phyloP scores from a whole-genome alignment of 202 grass and related monocot genomes.

The Sporobolus alterniflorus region DNA sequence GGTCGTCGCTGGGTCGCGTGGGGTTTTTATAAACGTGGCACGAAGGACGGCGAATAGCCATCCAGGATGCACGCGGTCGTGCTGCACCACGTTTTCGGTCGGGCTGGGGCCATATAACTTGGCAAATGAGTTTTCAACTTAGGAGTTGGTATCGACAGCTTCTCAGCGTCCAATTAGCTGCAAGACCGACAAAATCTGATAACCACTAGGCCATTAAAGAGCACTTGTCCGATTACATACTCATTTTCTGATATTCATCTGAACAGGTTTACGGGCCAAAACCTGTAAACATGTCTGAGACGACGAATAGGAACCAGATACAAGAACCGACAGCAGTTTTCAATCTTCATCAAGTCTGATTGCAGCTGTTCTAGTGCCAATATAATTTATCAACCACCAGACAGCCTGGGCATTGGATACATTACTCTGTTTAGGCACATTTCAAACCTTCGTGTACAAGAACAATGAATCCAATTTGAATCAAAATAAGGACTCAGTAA shows the following conservation, averaged over 20 bases:
- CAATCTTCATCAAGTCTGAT: neutral
- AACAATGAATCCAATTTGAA: constrained; percentile 23
- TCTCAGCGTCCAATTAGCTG: constrained; percentile 18
- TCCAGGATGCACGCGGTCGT: neutral
- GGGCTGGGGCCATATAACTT: too few species aligned
- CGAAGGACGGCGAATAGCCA: neutral
- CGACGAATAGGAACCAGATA: neutral
- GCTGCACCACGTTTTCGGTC: neutral
- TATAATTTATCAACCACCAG: neutral
- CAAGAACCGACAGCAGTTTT: constrained; percentile 16
- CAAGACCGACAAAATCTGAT: constrained; percentile 1
- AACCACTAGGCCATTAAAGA: neutral
- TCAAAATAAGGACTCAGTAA: neutral
- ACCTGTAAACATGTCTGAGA: constrained; percentile 11
- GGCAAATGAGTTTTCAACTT: too few species aligned
- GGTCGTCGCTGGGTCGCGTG: neutral
- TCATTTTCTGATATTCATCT: neutral
- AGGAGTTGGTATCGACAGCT: neutral
- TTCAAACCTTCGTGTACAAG: constrained; percentile 33
- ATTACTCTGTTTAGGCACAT: neutral
- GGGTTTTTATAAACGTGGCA: constrained; percentile 33
- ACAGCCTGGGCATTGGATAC: neutral
- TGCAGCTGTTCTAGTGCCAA: neutral
- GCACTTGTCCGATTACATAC: neutral
- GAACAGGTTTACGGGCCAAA: constrained; percentile 23